Evolutionary conservation across 139 green algal species (phyloP), one percentile per base, ranked within the genome.

Genomic region (Chlamydomonas eustigma): DNA sequence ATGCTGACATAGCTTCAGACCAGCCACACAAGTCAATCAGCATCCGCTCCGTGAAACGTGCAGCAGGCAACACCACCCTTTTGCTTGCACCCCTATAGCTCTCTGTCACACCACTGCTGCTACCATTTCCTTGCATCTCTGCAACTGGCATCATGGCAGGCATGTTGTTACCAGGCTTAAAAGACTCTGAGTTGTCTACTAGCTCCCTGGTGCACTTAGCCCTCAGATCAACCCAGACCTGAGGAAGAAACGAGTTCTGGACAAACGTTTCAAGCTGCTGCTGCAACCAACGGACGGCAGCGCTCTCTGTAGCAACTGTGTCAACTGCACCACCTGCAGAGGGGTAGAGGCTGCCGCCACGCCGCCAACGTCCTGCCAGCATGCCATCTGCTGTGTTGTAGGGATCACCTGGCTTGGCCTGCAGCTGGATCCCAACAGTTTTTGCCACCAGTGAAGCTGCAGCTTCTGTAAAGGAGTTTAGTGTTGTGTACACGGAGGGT

Each of bases 231-330:
- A 92, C 78, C 74, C 88, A 91, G 2, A 90, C 85, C 12, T 84
- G 78, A 1, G 89, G 89, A 76, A 93, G 76, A 64, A 93, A 93
- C 30, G 80, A 78, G 32, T 90, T 76, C 39, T 78, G 64, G 6
- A 91, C 74, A 34, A 88, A 86, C 50, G 73, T 76, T 35, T 92
- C 85, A 22, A 93, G 24, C 24, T 75, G 87, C 51, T 39, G 32
- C 30, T 79, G 78, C 71, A 93, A 80, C 66, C 72, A 81, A 28
- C 63, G 63, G 5, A 31, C 6, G 63, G n/a, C 63, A 8, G 30
- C 63, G 28, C 30, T 28, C 63, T 31, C 25, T 22, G 63, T 6
- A 5, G 63, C 6, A 8, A 28, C 63, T 8, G 63, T 28, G 63
- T 22, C 63, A 28, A 6, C 63, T 28, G n/a, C 25, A 37, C 18